Evolutionary conservation across 2,329 filamentous ascomycete genomes (phyloP).

Genomic region (Penicillium psychrosexuale): DNA sequence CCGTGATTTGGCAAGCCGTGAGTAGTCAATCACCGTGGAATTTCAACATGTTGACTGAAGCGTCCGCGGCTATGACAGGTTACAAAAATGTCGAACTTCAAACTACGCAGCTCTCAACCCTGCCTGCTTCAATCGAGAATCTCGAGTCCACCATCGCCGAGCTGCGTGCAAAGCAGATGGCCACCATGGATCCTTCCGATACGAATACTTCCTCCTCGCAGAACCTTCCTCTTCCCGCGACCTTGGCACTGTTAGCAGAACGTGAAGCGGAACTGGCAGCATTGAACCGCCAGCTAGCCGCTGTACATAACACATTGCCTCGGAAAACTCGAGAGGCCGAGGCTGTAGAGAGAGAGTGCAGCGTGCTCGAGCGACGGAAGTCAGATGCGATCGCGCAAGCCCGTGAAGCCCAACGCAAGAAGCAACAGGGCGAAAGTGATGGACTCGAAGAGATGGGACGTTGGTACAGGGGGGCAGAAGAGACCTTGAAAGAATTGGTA

Average conservation of each 20-base stretch:
- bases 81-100: constrained; percentile 56
- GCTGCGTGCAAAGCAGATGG: constrained; percentile 55
- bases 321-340: constrained; percentile 46
- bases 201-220: constrained; percentile 32
- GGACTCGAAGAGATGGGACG: constrained; percentile 46
- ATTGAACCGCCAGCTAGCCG: constrained; percentile 42
- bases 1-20: constrained; percentile 59
- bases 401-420: constrained; percentile 46
- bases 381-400: constrained; percentile 46
- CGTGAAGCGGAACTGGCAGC: constrained; percentile 41
- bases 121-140: constrained; percentile 53
- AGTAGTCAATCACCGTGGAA: constrained; percentile 21
- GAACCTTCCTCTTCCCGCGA: constrained; percentile 42
- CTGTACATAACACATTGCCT: constrained; percentile 44
- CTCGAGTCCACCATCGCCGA: constrained; percentile 50
- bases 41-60: not conserved
- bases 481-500: constrained; percentile 41
- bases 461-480: constrained; percentile 45
- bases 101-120: constrained; percentile 48
- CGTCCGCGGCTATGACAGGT: constrained; percentile 33
- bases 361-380: constrained; percentile 44
- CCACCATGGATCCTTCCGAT: constrained; percentile 59
- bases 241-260: constrained; percentile 39
- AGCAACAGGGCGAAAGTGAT: constrained; percentile 46
- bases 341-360: constrained; percentile 44